Evolutionary conservation across 2,329 filamentous ascomycete species (phyloP).

Genomic region (Venturia aucupariae): DNA sequence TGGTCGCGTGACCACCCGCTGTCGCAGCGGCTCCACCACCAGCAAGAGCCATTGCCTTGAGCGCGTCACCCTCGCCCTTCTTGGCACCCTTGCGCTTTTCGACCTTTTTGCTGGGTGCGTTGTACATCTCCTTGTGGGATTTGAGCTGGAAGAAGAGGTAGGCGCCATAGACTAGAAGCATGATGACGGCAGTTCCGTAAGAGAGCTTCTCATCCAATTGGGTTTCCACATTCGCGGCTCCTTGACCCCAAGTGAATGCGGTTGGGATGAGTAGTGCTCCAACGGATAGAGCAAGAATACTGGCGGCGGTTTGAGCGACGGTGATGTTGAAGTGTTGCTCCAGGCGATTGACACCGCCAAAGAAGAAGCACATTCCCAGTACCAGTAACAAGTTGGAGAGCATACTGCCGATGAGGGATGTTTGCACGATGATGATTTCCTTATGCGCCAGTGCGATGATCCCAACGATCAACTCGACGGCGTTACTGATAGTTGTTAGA

Average conservation of each 20-base stretch:
- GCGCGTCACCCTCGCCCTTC: constrained; percentile 41
- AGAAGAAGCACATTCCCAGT: constrained; percentile 87
- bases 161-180: constrained; percentile 71
- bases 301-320: constrained; percentile 82
- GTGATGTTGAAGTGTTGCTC: constrained; percentile 90
- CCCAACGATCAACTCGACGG: constrained; percentile 81
- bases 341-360: constrained; percentile 65
- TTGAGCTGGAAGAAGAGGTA: constrained; percentile 90
- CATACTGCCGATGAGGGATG: constrained; percentile 84
- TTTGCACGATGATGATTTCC: constrained; percentile 80
- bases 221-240: not conserved
- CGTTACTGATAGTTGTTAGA: constrained; percentile 48
- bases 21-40: constrained; percentile 42
- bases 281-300: constrained; percentile 68
- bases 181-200: constrained; percentile 66
- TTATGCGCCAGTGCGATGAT: constrained; percentile 68
- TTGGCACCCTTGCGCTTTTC: constrained; percentile 44
- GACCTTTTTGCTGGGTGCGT: constrained; percentile 68
- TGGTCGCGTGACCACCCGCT: constrained; percentile 39
- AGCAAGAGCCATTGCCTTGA: constrained; percentile 15
- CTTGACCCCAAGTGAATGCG: constrained; percentile 52
- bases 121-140: constrained; percentile 74
- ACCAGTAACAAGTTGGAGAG: constrained; percentile 84
- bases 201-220: constrained; percentile 39
- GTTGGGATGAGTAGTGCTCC: constrained; percentile 82